Base-by-base conservation (phyloP, 345 rosid genomes). In the Citrus reticulata region DNA sequence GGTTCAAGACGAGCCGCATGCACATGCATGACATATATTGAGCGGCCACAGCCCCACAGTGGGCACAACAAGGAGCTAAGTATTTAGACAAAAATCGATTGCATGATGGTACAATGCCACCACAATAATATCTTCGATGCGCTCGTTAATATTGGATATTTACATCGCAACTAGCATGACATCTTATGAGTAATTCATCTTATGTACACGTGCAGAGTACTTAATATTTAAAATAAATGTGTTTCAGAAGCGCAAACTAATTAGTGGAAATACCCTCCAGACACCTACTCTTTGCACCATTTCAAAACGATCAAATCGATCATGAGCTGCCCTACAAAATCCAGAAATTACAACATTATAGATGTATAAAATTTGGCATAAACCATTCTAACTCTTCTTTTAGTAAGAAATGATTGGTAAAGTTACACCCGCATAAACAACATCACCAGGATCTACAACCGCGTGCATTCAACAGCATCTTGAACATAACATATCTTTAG, bases 261-360 rank as follows among this genome's bases (percentile, higher is more conserved):
- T 9, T 9, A 40, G 46, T 40, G 46, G 46, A 9, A 42, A 42
- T 42, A 42, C 49, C 49, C 49, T 9, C 46, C 46, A 9, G 46
- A 40, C 13, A 40, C 89, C 92, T 75, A 85, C 85, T 49, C 68
- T 81, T 76, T 82, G 84, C 95, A 90, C 87, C 79, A 81, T 67
- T 72, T 84, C 84, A 6, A 90, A 82, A 81, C 89, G 89, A 79
- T 72, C 77, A 79, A 81, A 82, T 0, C 93, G 94, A 83, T 90
- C 91, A 63, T 78, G 83, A 61, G 86, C 84, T n/a, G 85, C 88
- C 66, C 83, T 51, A 72, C 90, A 85, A 42, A 89, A 88, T 58
- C 87, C 95, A 42, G 81, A 80, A 35, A 91, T 87, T 46, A 86
- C 80, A 25, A 75, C 68, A 76, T 89, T 91, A 70, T 85, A 86